Evolutionary conservation across 2,329 filamentous ascomycete genomes (phyloP), one percentile per base, ranked within the genome.

Genomic region (Aspergillus pseudoterreus): DNA sequence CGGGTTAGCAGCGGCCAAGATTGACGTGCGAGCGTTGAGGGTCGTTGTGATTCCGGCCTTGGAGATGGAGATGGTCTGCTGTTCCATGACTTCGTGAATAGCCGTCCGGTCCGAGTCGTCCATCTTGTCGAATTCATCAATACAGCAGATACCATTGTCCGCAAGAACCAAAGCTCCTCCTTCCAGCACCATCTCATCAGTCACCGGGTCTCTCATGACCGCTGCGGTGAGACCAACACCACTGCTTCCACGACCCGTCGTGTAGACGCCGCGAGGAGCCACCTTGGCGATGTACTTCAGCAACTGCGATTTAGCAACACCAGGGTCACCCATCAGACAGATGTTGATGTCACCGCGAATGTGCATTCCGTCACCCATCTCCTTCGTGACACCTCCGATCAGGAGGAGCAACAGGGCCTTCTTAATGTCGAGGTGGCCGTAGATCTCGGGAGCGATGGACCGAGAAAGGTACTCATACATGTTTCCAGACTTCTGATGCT

Each of bases 291-390:
- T 97, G 71, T 99, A 99, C 75, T 96, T 97, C 60, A 99, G 82
- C 60, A 99, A 78, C 77, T 99, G 94, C 35, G 94, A 99, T 77
- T 99, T 99, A 76, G 94, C 94, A 68, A 99, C 94, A 90, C 94
- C 94, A 69, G 94, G 94, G 67, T 99, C 94, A 80, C 94, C 94
- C 94, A 99, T 99, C 66, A 99, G 77, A 71, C 94, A 97, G 57
- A 99, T 87, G 75, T 99, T 99, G 78, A 99, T 95, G 67, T 99
- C 94, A 64, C 94, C 94, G 80, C 94, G 90, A 69, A 99, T 99
- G 65, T 91, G 88, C 94, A 99, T 97, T 54, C 94, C 94, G 66
- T 99, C 94, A 47, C 91, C 91, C 82, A 97, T 95, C 66, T 94
- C 87, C 73, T 99, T 99, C 4, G 86, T 94, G 1, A 96, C 92